Evolutionary conservation across 352 stramenopile species (phyloP).

Genomic region (Pythium plurisporium): DNA sequence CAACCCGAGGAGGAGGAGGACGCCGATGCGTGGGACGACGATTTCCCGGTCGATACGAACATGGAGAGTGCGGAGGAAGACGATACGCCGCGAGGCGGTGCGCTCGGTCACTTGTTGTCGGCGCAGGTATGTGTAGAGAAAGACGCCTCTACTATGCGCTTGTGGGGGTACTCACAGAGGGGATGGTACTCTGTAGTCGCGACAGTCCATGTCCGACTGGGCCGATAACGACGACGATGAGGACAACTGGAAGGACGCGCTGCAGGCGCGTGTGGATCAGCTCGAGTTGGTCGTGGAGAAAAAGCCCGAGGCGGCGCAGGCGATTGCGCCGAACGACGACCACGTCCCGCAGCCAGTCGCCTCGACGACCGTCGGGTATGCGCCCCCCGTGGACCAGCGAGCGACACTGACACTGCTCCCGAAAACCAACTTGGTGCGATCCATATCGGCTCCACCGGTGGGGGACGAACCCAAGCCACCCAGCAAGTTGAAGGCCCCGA

Average conservation of each 20-base stretch:
- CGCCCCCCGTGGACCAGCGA: conserved; percentile 22
- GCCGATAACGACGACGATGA: conserved; percentile 76
- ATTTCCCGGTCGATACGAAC: conserved; percentile 16
- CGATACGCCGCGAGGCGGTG: no score
- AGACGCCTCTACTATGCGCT: background rate
- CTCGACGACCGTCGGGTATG: background rate
- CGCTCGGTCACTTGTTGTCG: no score
- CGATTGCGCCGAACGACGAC: background rate
- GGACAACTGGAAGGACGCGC: conserved; percentile 71
- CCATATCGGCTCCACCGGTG: conserved; percentile 10
- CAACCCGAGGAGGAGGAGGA: background rate
- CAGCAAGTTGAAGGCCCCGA: conserved; percentile 12
- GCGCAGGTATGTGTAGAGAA: background rate
- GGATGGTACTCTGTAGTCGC: conserved; percentile 20
- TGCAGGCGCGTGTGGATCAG: conserved; percentile 75
- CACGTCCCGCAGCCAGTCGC: background rate
- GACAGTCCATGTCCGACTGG: conserved; percentile 70
- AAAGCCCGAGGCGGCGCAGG: conserved; percentile 5
- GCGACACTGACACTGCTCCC: conserved; percentile 26
- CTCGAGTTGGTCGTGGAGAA: conserved; percentile 57
- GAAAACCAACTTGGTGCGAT: conserved; percentile 19
- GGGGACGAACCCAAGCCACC: conserved; percentile 8
- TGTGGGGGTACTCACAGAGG: background rate
- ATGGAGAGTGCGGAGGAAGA: conserved; percentile 14
- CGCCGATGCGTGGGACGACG: conserved; percentile 53